A percentile compares a stretch with the other conserved stretches of the same genome.
Evolutionary conservation across 306 rosid genomes (phyloP).

Genomic region (Hippophae rhamnoides): DNA sequence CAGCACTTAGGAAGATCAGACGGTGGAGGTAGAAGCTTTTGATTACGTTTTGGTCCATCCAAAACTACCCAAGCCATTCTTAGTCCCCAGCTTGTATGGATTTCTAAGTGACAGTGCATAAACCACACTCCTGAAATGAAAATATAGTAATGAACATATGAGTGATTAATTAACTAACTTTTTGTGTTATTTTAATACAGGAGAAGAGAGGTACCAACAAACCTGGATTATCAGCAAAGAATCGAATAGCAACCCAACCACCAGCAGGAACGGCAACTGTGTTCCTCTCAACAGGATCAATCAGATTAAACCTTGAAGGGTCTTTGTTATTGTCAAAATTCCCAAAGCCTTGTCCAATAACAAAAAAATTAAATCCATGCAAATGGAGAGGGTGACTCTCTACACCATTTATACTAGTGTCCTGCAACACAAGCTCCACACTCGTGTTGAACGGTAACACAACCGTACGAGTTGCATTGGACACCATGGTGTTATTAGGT

Average conservation of each 20-base stretch:
- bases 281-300: conserved; percentile 69
- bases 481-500: conserved; percentile 56
- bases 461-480: conserved; percentile 45
- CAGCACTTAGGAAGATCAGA: conserved; percentile 74
- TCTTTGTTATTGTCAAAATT: conserved; percentile 53
- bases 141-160: neutral
- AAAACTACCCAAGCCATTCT: conserved; percentile 79
- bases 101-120: conserved; percentile 84
- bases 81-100: conserved; percentile 89
- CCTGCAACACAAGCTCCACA: conserved; percentile 72
- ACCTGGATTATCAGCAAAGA: conserved; percentile 81
- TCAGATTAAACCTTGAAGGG: conserved; percentile 50
- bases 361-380: conserved; percentile 64
- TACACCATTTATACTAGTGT: conserved; percentile 48
- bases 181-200: neutral
- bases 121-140: conserved; percentile 64
- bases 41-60: conserved; percentile 51
- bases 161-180: neutral
- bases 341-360: conserved; percentile 80
- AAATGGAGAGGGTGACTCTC: conserved; percentile 91
- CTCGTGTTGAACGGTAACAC: conserved; percentile 61
- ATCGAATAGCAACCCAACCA: conserved; percentile 76
- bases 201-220: neutral
- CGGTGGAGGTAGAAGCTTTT: conserved; percentile 77
- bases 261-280: conserved; percentile 56